Percentiles rank a stretch among this genome's conserved stretches.
These are phyloP conservation scores for Fraxinus platypoda DNA, from an alignment of 305 asterid genomes.

Conservation along the genomic window DNA sequence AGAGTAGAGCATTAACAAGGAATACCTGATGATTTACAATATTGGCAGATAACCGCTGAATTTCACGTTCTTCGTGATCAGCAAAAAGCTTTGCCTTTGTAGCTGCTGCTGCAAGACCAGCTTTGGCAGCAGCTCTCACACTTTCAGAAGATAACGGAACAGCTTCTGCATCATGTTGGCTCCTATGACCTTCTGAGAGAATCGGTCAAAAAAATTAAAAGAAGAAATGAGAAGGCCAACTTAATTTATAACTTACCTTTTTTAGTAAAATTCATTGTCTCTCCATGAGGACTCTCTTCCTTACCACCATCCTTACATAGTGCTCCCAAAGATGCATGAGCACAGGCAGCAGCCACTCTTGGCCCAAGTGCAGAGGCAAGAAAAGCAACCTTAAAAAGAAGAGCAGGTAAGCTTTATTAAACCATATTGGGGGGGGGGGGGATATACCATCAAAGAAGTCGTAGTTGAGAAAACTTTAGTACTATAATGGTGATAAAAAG, in stretches of 20 bases:
- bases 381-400: conserved; percentile 76
- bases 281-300: conserved; percentile 55
- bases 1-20: conserved; percentile 4
- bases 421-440: background rate
- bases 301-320: conserved; percentile 57
- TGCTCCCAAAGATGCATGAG: conserved; percentile 84
- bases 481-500: conserved; percentile 11
- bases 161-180: conserved; percentile 51
- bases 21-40: conserved; percentile 88
- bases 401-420: conserved; percentile 23
- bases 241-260: conserved; percentile 36
- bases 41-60: conserved; percentile 93
- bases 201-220: conserved; percentile 20
- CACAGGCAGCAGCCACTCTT: conserved; percentile 99
- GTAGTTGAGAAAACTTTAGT: conserved; percentile 10
- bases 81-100: conserved; percentile 94
- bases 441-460: background rate
- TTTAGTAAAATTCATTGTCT: conserved; percentile 34
- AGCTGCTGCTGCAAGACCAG: conserved; percentile 95
- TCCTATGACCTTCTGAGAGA: conserved; percentile 52
- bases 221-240: conserved; percentile 3
- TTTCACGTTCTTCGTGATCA: conserved; percentile 99
- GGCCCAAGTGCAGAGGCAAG: conserved; percentile 94
- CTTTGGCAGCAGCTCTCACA: conserved; percentile 78
- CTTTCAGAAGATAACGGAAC: conserved; percentile 57